Evolutionary conservation across 257 asterid species (phyloP).

Genomic region (Cruciata laevipes): DNA sequence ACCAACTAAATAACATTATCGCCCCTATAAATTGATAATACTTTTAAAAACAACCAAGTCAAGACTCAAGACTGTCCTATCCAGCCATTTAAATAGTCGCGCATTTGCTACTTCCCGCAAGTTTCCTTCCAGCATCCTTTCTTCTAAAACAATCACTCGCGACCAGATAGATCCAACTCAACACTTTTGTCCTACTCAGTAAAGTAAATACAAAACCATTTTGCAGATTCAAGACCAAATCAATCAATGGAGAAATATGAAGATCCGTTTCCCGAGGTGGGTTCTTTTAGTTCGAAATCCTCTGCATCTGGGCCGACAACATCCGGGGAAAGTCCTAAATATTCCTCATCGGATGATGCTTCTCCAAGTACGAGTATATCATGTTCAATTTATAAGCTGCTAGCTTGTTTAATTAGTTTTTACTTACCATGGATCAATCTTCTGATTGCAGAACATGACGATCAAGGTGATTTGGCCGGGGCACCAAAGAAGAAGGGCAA

Average conservation of each 20-base stretch:
- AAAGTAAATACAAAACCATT: no score
- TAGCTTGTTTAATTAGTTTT: no score
- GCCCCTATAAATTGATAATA: no score
- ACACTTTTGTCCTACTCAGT: no score
- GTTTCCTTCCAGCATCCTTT: no score
- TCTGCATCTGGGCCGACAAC: neutral
- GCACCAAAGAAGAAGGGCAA: constrained; percentile 33
- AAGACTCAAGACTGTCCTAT: no score
- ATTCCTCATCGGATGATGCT: constrained; percentile 30
- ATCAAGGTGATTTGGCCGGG: constrained; percentile 12
- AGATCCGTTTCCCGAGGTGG: neutral
- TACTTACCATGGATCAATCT: neutral
- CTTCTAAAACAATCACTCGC: no score
- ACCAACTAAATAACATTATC: no score
- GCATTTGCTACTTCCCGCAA: no score
- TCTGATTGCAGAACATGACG: neutral
- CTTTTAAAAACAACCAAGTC: no score
- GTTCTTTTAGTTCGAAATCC: neutral
- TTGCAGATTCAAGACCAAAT: neutral
- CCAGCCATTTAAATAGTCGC: no score
- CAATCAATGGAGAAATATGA: neutral
- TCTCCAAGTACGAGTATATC: constrained; percentile 25
- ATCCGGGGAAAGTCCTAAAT: constrained; percentile 26
- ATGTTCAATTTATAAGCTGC: neutral
- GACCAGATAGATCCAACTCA: no score